Base-by-base conservation (phyloP, 192 early-diverging fungal species). In the Chytriomyces sp. region DNA sequence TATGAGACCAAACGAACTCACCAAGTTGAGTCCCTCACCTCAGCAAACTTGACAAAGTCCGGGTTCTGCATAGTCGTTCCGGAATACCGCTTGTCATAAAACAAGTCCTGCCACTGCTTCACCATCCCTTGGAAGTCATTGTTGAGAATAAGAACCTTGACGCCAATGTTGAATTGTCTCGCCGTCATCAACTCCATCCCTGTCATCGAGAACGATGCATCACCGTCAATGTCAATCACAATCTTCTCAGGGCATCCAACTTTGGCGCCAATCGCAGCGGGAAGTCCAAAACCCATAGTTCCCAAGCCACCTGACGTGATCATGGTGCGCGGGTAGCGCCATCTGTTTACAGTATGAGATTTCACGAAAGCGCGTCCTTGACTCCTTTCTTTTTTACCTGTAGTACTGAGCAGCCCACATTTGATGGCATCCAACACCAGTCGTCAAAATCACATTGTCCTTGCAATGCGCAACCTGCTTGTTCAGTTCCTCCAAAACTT, bases 101-200 rank as follows among this genome's bases (percentile, higher is more conserved):
- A 99, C 55, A 99, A 85, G 80, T 99, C 97, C 80, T 86, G 86
- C 86, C 86, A 88, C 74, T 88, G 86, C 68, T 88, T 88, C 22
- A 96, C 94, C 97, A 98, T 98, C 38, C 97, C 97, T 82, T 99
- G 97, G 93, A 98, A 99, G 70, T 95, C 93, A 79, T 99, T 99
- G 87, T 99, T 98, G 31, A 99, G 84, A 62, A 99, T 85, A 10
- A 99, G 78, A 36, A 96, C 92, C 88, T 99, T 99, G 78, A 96
- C 95, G 41, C 89, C 92, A 80, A 99, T 96, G 77, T 96, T 92
- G 86, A 90, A 98, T 83, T 98, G 94, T n/a, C 94, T 87, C 6
- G 95, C 95, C 0, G 97, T 99, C 76, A 93, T 93, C 80, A 99
- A 79, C 78, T 99, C 97, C 94, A 97, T 97, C 19, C 89, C 96